Conservation (phyloP, 2,329 filamentous ascomycete species). For the Fusarium decemcellulare region DNA sequence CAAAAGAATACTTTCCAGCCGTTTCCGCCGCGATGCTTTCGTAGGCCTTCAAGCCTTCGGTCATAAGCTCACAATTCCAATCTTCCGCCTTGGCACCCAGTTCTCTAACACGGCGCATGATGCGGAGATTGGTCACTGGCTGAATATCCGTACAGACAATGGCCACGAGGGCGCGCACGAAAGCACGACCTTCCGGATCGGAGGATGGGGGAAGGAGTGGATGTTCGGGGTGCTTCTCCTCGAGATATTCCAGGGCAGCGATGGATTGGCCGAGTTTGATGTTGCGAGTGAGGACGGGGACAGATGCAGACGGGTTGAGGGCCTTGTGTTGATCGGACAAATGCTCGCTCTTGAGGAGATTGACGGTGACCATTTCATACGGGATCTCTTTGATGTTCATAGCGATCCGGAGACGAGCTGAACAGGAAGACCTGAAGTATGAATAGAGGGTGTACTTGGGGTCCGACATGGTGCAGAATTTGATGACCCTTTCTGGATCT, state of each 20-base stretch:
- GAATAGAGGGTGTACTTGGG: constrained; percentile 63
- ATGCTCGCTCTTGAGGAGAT: constrained; percentile 70
- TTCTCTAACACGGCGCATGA: constrained; percentile 63
- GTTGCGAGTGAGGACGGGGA: constrained; percentile 66
- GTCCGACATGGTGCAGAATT: constrained; percentile 37
- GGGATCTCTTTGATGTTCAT: constrained; percentile 68
- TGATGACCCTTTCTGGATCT: background rate
- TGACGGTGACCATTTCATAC: constrained; percentile 63
- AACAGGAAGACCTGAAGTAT: constrained; percentile 75
- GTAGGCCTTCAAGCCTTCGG: constrained; percentile 69
- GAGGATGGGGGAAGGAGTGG: constrained; percentile 65
- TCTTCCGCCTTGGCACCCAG: constrained; percentile 59
- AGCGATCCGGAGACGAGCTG: constrained; percentile 72
- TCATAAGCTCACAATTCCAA: constrained; percentile 68
- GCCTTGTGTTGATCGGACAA: constrained; percentile 58
- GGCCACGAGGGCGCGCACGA: constrained; percentile 65
- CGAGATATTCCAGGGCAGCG: constrained; percentile 74
- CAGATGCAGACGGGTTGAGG: constrained; percentile 67
- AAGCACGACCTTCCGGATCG: constrained; percentile 60
- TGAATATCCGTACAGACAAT: constrained; percentile 72
- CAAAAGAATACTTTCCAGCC: constrained; percentile 68
- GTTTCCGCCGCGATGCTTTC: constrained; percentile 58
- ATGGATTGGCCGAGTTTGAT: constrained; percentile 69
- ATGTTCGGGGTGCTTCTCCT: constrained; percentile 63
- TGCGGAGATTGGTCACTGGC: constrained; percentile 71